Base-by-base conservation (phyloP, 495 filamentous ascomycete genomes). In the Stereocaulon alpinum region DNA sequence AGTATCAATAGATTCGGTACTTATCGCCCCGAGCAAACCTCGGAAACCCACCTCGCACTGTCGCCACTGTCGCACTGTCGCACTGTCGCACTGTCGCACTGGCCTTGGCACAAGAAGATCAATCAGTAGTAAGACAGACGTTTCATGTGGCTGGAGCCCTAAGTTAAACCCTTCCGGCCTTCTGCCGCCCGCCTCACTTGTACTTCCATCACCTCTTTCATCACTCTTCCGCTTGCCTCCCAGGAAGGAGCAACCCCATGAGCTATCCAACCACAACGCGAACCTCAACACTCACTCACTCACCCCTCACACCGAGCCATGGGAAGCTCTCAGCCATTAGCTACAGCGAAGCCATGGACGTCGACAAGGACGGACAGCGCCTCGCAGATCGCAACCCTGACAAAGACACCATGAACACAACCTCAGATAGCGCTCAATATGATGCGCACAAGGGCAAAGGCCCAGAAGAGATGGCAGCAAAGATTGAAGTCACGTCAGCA, bases 281-380 rank as follows among this genome's bases (percentile, higher is more conserved):
- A 34, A 61, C 62, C 3, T 34, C 60, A 11, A 61, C 48, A 18
- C 17, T 61, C 45, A 59, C 34, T 30, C 47, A 56, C 10, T 22
- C 60, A 10, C 10, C 41, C 32, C 30, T 43, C 37, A 42, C 51
- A 14, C 42, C 61, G 43, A 60, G 65, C 43, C 53, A 68, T 68
- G 66, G 63, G 63, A 59, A 65, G 48, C 37, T 58, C 55, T 58
- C 66, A 50, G 40, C 56, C 40, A 22, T 56, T 44, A 53, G 45
- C 40, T 45, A 51, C 62, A 56, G 42, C 60, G 58, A 64, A 66
- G 55, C 56, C 61, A 68, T 68, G 66, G 66, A 65, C 59, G 59
- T 66, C 66, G 56, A 64, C 18, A 5, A 40, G 6, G 60, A 61
- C 51, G 53, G 42, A 55, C 61, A 56, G 58, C 61, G 57, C 60